These are phyloP conservation scores for Capniomyces stellatus DNA, from an alignment of 371 early-diverging fungal genomes.

Conservation along the genomic window DNA sequence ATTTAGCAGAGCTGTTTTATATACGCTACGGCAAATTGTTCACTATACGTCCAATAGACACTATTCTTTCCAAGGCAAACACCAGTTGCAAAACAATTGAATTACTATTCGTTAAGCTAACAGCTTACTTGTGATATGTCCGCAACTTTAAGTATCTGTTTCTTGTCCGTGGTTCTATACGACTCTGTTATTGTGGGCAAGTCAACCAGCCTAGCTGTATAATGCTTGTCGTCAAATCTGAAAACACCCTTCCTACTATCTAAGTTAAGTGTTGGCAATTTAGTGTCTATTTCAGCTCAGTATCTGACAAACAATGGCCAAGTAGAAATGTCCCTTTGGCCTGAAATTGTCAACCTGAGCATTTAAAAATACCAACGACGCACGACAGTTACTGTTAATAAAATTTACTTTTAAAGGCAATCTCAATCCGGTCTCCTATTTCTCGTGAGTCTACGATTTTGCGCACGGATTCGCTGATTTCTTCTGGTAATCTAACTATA, in stretches of 20 bases:
- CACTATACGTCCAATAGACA: too few relatives aligned
- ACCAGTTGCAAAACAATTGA: too few relatives aligned
- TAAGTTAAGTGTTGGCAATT: constrained; percentile 10
- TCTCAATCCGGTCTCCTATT: constrained; percentile 40
- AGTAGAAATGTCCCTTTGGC: background rate
- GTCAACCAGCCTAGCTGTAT: constrained; percentile 60
- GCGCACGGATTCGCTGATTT: constrained; percentile 37
- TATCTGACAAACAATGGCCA: background rate
- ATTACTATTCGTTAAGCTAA: too few relatives aligned
- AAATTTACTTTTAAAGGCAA: constrained; percentile 38
- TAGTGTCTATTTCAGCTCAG: background rate
- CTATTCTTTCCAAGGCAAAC: too few relatives aligned
- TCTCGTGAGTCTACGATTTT: constrained; percentile 48
- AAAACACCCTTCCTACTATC: constrained; percentile 57
- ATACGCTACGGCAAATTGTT: background rate
- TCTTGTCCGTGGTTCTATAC: constrained; percentile 85
- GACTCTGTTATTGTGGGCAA: constrained; percentile 94
- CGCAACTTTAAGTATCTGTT: constrained; percentile 92
- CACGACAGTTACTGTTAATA: background rate
- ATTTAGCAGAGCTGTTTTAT: background rate
- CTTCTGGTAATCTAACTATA: constrained; percentile 57
- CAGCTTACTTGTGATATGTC: constrained; percentile 74
- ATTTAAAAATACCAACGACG: background rate
- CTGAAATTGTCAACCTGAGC: background rate
- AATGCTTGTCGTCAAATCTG: constrained; percentile 33